Evolutionary conservation across 768 basidiomycete species (phyloP).

Genomic region (Steccherinum ochraceum): DNA sequence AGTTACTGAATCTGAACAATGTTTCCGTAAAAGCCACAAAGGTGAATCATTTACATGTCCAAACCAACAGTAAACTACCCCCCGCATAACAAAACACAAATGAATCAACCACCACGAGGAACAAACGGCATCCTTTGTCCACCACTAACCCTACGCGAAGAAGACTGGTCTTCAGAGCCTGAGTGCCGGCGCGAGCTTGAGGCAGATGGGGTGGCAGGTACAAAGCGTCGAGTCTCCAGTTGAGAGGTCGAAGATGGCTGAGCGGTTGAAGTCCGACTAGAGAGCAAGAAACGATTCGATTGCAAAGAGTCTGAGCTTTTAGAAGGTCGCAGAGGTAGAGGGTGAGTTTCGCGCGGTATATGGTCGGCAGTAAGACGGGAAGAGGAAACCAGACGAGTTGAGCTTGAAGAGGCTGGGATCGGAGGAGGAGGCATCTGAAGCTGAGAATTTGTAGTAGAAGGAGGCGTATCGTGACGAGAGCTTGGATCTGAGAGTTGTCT

Average conservation of each 20-base stretch:
- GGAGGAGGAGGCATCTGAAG: conserved; percentile 2
- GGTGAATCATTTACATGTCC: no score
- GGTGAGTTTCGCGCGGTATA: background rate
- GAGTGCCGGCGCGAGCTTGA: conserved; percentile 13
- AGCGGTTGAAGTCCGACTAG: conserved; percentile 1
- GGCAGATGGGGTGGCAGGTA: conserved; percentile 15
- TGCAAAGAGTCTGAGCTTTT: conserved; percentile 21
- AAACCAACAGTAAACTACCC: no score
- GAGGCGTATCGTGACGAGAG: background rate
- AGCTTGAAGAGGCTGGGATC: conserved; percentile 2
- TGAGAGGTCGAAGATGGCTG: conserved; percentile 7
- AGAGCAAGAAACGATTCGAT: conserved; percentile 25
- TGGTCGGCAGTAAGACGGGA: background rate
- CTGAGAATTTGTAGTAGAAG: conserved; percentile 9
- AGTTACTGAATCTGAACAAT: no score
- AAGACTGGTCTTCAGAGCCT: conserved; percentile 5
- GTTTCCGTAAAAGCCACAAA: no score
- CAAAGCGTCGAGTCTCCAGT: conserved; percentile 20
- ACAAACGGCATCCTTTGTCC: conserved; percentile 52
- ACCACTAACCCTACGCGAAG: conserved; percentile 21
- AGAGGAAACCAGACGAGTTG: conserved; percentile 1
- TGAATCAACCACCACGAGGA: no score
- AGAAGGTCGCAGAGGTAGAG: conserved; percentile 15
- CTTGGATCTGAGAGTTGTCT: conserved; percentile 7
- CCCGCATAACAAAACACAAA: no score